These are phyloP conservation scores for Geotrichum armillariae DNA, from an alignment of 1,139 yeast species.

Conservation along the genomic window DNA sequence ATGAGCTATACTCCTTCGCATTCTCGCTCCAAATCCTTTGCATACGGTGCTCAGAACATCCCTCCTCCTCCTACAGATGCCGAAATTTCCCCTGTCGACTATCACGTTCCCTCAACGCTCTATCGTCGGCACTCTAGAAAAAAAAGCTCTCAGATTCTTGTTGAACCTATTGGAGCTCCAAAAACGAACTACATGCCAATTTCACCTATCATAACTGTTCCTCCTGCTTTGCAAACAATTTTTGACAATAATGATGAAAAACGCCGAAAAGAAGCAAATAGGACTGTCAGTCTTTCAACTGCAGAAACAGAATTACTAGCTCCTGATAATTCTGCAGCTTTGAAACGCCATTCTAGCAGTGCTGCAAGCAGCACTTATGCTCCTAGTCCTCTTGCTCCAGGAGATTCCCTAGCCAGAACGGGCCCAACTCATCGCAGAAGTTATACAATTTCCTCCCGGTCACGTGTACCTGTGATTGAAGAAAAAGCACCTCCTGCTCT, in stretches of 20 bases:
- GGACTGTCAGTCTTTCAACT: neutral
- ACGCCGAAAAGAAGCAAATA: conserved; percentile 2
- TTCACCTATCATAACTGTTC: conserved; percentile 22
- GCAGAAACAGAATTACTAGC: neutral
- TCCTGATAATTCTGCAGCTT: neutral
- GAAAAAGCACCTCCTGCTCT: conserved; percentile 7
- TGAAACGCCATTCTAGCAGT: conserved; percentile 10
- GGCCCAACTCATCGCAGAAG: conserved; percentile 9
- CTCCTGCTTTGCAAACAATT: conserved; percentile 21
- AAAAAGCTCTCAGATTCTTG: conserved; percentile 37
- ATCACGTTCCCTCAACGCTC: conserved; percentile 20
- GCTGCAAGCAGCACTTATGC: conserved; percentile 12
- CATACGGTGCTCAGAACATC: conserved; percentile 10
- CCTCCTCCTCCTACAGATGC: conserved; percentile 21
- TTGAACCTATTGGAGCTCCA: conserved; percentile 35
- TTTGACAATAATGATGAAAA: conserved; percentile 12
- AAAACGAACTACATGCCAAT: conserved; percentile 22
- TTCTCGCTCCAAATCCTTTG: conserved; percentile 17
- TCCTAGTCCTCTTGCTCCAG: conserved; percentile 1
- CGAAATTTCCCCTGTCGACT: conserved; percentile 18
- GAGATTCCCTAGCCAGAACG: neutral
- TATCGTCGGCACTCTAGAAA: conserved; percentile 38
- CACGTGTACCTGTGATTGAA: conserved; percentile 7
- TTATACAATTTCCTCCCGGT: conserved; percentile 13
- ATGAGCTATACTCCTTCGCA: conserved; percentile 21